A percentile compares a stretch with the other conserved stretches of the same genome.
Conservation (phyloP, 768 basidiomycete genomes). For the Guyanaporus albipodus region DNA sequence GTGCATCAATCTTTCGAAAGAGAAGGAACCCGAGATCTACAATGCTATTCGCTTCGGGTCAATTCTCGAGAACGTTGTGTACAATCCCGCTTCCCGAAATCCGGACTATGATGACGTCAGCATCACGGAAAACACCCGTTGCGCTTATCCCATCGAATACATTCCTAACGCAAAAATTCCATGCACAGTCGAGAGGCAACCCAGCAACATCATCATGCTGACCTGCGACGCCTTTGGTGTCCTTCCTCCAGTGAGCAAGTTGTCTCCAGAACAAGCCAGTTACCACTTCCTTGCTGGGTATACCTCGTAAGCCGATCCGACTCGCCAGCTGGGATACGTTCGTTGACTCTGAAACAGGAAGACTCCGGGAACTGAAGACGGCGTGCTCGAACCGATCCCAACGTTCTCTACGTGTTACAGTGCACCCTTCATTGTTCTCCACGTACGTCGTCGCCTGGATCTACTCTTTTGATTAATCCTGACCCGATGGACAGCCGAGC, state of each 20-base stretch:
- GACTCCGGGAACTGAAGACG: constrained; percentile 98
- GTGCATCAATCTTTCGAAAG: constrained; percentile 90
- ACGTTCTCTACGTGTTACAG: constrained; percentile 99
- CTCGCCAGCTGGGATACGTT: background rate
- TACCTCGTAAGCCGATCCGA: constrained; percentile 61
- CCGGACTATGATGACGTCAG: constrained; percentile 95
- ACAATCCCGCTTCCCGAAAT: constrained; percentile 73
- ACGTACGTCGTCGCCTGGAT: constrained; percentile 44
- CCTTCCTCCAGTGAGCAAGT: constrained; percentile 89
- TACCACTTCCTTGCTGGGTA: constrained; percentile 98
- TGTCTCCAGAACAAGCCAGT: constrained; percentile 91
- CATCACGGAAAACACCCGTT: constrained; percentile 99
- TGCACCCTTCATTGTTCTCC: constrained; percentile 98
- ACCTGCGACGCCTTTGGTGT: constrained; percentile 99
- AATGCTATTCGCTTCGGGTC: constrained; percentile 92
- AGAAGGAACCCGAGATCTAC: constrained; percentile 98
- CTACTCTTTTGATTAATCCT: constrained; percentile 1
- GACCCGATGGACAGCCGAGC: constrained; percentile 52
- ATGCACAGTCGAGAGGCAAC: constrained; percentile 81
- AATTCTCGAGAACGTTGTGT: constrained; percentile 99
- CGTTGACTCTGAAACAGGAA: constrained; percentile 49
- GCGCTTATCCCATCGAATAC: constrained; percentile 97
- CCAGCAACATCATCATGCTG: constrained; percentile 93
- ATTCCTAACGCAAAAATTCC: constrained; percentile 96
- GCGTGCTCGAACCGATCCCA: constrained; percentile 95